These are phyloP conservation scores for Pyrenochaeta sp. DNA, from an alignment of 2,329 filamentous ascomycete species.

Conservation along the genomic window DNA sequence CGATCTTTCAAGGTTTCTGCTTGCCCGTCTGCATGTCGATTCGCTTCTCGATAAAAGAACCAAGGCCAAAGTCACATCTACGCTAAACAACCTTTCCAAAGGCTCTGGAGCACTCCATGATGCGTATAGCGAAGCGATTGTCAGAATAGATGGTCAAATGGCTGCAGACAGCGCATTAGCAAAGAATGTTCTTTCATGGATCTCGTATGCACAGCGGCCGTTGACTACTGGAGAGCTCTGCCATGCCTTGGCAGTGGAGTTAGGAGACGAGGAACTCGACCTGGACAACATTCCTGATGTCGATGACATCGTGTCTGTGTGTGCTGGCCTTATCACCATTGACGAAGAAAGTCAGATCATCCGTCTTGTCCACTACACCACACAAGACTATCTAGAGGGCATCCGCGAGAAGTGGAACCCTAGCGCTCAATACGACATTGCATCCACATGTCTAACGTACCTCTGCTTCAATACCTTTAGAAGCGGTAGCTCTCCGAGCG, in stretches of 20 bases:
- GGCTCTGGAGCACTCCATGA: conserved; percentile 3
- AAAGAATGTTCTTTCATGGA: conserved; percentile 27
- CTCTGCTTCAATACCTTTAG: conserved; percentile 33
- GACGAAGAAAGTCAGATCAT: conserved; percentile 35
- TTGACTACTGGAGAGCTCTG: conserved; percentile 24
- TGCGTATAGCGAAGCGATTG: conserved; percentile 16
- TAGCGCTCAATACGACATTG: conserved; percentile 31
- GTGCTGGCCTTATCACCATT: conserved; percentile 22
- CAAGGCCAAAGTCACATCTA: background rate
- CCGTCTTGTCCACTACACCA: conserved; percentile 38
- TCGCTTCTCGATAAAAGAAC: conserved; percentile 1
- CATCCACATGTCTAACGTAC: conserved; percentile 40
- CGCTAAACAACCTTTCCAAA: background rate
- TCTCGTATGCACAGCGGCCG: conserved; percentile 19
- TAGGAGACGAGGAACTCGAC: conserved; percentile 6
- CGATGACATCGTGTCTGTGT: conserved; percentile 26
- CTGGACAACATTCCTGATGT: conserved; percentile 14
- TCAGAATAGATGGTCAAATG: conserved; percentile 52
- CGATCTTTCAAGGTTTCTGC: conserved; percentile 6
- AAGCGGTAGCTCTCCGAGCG: background rate
- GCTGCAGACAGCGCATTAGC: conserved; percentile 47
- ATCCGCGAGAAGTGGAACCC: conserved; percentile 30
- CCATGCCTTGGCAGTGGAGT: conserved; percentile 20
- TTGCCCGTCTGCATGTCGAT: conserved; percentile 5
- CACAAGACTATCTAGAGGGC: conserved; percentile 36